Base-by-base conservation (phyloP, 2,329 filamentous ascomycete genomes). In the Harringtonia lauricola region DNA sequence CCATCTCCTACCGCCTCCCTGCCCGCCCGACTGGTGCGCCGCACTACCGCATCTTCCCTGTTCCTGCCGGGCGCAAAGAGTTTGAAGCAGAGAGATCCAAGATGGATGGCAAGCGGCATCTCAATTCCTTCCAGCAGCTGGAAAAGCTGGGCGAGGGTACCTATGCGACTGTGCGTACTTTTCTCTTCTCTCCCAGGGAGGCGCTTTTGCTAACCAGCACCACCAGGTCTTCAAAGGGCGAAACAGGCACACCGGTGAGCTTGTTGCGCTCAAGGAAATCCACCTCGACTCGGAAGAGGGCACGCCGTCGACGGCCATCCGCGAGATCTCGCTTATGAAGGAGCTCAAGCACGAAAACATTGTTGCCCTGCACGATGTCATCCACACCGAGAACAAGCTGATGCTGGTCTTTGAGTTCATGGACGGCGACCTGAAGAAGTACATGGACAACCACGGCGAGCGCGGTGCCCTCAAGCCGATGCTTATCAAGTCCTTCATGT, bases 391-490 rank as follows among this genome's bases (percentile, higher is more conserved):
- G 70, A 98, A 96, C 68, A 98, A 98, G 64, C 79, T 98, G 46
- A 98, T 98, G 92, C 81, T 98, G 34, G 92, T 98, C 10, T 98
- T 98, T 55, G 92, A 98, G 64, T 95, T 82, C 65, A 95, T 98
- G 90, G 92, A 98, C 65, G 88, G 89, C 60, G 92, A 98, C 59
- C 70, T 98, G 12, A 98, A 98, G 71, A 87, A 94, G 60, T 96
- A 95, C 66, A 98, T 98, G 92, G 92, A 98, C 62, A 86, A 82
- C 8, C 76, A 88, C 46, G 88, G 89, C 56, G 87, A 95, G 55
- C 77, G 88, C 42, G 90, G 92, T 49, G 86, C 88, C 39, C 73
- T 98, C 44, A 89, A 95, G 60, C 85, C 87, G 33, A 68, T 76
- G 44, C 92, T 87, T 44, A 95, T 98, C 75, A 96, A 96, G 68